Evolutionary conservation across 306 rosid genomes (phyloP).

Genomic region (Lathyrus sativus): DNA sequence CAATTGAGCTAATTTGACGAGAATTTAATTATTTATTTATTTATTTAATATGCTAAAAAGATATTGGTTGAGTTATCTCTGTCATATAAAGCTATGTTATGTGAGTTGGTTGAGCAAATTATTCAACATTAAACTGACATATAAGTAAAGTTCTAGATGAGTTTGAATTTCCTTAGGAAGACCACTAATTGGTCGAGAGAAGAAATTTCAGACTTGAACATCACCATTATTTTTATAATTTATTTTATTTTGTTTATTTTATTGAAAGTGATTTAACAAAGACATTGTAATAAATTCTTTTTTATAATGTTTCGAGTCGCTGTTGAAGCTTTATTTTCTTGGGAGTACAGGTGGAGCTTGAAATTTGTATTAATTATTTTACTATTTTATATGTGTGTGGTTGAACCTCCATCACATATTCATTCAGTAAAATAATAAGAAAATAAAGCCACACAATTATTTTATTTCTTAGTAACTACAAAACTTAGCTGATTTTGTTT

Average conservation of each 20-base stretch:
- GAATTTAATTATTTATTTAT: neutral
- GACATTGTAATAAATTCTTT: constrained; percentile 7
- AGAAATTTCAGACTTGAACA: constrained; percentile 14
- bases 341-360: neutral
- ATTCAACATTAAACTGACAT: constrained; percentile 37
- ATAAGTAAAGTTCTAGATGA: constrained; percentile 33
- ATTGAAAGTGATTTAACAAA: constrained; percentile 36
- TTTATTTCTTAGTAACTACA: neutral
- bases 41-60: neutral
- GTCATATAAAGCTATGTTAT: constrained; percentile 32
- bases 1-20: too few species aligned
- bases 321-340: neutral
- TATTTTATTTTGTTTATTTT: neutral
- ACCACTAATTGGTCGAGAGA: constrained; percentile 32
- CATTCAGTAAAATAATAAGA: neutral
- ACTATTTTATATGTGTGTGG: neutral
- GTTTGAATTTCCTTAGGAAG: constrained; percentile 35
- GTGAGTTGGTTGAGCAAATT: constrained; percentile 30
- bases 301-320: constrained; percentile 7
- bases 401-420: constrained; percentile 4
- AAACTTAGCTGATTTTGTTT: too few species aligned
- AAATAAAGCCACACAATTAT: neutral
- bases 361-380: constrained; percentile 7
- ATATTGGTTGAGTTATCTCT: constrained; percentile 26
- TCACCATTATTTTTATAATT: neutral